Evolutionary conservation across 257 asterid genomes (phyloP).

Genomic region (Plantago major): DNA sequence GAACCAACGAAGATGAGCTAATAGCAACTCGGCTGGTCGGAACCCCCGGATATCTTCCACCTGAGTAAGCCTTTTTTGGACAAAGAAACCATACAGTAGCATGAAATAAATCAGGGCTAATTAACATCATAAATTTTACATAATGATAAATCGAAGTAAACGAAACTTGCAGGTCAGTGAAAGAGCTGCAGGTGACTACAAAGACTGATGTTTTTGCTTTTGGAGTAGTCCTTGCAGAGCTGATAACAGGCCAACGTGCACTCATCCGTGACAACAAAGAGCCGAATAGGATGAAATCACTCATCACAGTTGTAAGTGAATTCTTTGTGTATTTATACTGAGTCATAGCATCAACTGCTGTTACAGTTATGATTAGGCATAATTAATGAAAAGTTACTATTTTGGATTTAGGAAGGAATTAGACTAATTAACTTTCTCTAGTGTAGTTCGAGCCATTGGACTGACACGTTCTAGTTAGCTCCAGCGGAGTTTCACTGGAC

Average conservation of each 20-base stretch:
- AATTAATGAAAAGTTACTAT: not conserved
- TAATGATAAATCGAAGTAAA: not conserved
- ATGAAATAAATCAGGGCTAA: too few species aligned
- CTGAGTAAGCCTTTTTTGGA: conserved; percentile 78
- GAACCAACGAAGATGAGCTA: conserved; percentile 63
- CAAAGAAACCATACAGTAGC: too few species aligned
- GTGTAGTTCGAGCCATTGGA: too few species aligned
- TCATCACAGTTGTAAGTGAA: conserved; percentile 65
- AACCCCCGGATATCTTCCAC: conserved; percentile 92
- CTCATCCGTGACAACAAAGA: conserved; percentile 58
- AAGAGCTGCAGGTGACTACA: conserved; percentile 76
- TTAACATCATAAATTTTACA: too few species aligned
- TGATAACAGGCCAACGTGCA: conserved; percentile 80
- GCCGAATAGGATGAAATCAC: conserved; percentile 67
- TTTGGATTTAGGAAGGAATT: too few species aligned
- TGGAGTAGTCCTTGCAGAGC: conserved; percentile 85
- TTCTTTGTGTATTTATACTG: not conserved
- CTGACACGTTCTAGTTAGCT: too few species aligned
- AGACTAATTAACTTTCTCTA: too few species aligned
- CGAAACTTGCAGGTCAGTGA: conserved; percentile 53
- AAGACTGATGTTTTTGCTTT: conserved; percentile 86
- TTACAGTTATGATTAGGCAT: too few species aligned
- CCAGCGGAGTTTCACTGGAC: too few species aligned
- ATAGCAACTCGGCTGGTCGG: conserved; percentile 76
- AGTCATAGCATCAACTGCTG: conserved; percentile 1